Evolutionary conservation across 768 basidiomycete genomes (phyloP), one percentile per base, ranked within the genome.

Genomic region (Sporobolomyces roseus): DNA sequence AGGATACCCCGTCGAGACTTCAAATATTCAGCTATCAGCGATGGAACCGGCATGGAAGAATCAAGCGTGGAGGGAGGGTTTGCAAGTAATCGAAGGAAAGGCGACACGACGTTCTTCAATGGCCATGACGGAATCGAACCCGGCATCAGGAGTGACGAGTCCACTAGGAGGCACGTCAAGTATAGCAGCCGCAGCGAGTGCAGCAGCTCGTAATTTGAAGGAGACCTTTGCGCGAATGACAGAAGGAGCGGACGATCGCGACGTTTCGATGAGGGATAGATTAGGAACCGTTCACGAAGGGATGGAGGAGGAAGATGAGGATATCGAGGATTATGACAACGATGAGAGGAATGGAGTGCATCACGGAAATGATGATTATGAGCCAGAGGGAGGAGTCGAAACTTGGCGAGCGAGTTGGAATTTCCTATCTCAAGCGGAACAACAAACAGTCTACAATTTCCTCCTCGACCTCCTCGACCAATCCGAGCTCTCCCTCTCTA

Each of bases 41-140:
- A 52, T 69, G 25, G 51, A 41, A 30, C 63, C 68, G 7, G 68
- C 53, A 12, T 69, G 48, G 52, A 63, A 63, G 50, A 69, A 69
- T 48, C 43, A 48, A 38, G 68, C 68, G 16, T 69, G 68, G 67
- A 49, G 62, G 19, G 58, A 60, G 19, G 58, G 58, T 2, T 25
- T 60, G 21, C 58, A 60, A n/a, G 45, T 46, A 43, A 45, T 54
- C 10, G 32, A 58, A 48, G 66, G 32, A 36, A 60, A 46, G 27
- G 13, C 45, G 38, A n/a, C 61, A 27, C 33, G 53, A 35, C 27
- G 43, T 8, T 35, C 63, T 27, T 33, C 53, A 29, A 55, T 43
- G 16, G 43, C 54, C 45, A n/a, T 16, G 7, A 23, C 27, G 1
- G 0, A 25, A 45, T 17, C n/a, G n/a, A n/a, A n/a, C n/a, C n/a